Evolutionary conservation across 805 yeast species (phyloP), one percentile per base, ranked within the genome.

Genomic region (Allodekkera sacchari): DNA sequence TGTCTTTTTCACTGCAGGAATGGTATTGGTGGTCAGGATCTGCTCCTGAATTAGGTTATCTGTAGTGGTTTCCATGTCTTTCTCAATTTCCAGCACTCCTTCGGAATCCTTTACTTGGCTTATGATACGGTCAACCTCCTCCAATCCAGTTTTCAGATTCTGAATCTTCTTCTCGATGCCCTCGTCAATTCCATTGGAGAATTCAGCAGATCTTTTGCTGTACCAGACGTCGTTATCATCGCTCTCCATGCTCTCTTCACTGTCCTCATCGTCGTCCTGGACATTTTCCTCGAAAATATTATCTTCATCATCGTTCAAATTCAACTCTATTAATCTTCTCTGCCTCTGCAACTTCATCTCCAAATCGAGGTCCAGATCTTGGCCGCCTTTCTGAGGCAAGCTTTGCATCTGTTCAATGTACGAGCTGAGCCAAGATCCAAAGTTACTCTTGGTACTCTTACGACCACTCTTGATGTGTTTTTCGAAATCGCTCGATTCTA

Each of bases 281-380:
- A 37, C 20, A 23, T 33, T 29, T 15, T 33, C 25, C 10, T 13
- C 23, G 12, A 18, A 22, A 9, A 29, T 13, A 6, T 13, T 14
- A 11, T 10, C 23, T 12, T 29, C 25, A n/a, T 29, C 25, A n/a
- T 14, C 19, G 13, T 27, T 23, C 11, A 28, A 36, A 15, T 47
- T 56, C 22, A 52, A 30, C 28, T 52, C 52, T 10, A 52, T 38
- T 19, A 52, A 37, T 27, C 56, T 35, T 31, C 47, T 45, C 27
- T 52, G 57, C 28, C 56, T 47, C 34, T 51, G 56, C 12, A 52
- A 39, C 30, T 49, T 52, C 53, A 52, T 48, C 28, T 50, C 53
- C 20, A 46, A 38, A 33, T 46, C 41, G 3, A 48, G 21, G 29
- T 50, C 54, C 14, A 50, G 43, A 4, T 47, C 44, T 6, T 34